phyloP scores from a whole-genome alignment of 169 alveolate species.

The Besnoitia besnoiti region DNA sequence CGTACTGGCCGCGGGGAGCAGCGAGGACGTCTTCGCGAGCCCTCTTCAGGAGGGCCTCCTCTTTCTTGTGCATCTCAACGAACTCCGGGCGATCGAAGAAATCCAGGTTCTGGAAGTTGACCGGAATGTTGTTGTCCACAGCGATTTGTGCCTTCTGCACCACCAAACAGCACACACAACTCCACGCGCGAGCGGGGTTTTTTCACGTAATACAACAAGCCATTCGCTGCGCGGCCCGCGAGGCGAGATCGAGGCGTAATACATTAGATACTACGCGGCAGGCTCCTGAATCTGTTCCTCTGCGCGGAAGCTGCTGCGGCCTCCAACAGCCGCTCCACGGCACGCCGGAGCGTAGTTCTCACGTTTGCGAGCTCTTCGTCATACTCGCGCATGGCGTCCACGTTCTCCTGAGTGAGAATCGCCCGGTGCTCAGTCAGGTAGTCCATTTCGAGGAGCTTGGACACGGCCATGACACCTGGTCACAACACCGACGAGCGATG shows the following conservation, averaged over 20 bases:
- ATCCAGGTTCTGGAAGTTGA: constrained; percentile 59
- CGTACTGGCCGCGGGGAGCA: constrained; percentile 55
- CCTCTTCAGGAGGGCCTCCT: constrained; percentile 41
- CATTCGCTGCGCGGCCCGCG: too few species aligned
- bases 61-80: constrained; percentile 41
- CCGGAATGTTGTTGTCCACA: constrained; percentile 56
- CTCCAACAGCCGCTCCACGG: too few species aligned
- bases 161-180: neutral
- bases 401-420: constrained; percentile 60
- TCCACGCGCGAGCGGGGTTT: too few species aligned
- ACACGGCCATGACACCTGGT: constrained; percentile 69
- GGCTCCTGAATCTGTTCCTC: too few species aligned
- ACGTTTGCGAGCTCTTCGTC: constrained; percentile 65
- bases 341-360: too few species aligned
- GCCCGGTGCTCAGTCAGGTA: constrained; percentile 54
- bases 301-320: neutral
- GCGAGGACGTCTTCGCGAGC: constrained; percentile 54
- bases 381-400: constrained; percentile 59
- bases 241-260: too few species aligned
- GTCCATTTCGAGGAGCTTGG: constrained; percentile 64
- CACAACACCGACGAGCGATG: neutral
- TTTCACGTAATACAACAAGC: too few species aligned
- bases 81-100: constrained; percentile 53
- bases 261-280: too few species aligned
- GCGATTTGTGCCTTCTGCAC: constrained; percentile 71